These are phyloP conservation scores for Apophysomyces sp. DNA, from an alignment of 371 early-diverging fungal genomes.

Conservation along the genomic window DNA sequence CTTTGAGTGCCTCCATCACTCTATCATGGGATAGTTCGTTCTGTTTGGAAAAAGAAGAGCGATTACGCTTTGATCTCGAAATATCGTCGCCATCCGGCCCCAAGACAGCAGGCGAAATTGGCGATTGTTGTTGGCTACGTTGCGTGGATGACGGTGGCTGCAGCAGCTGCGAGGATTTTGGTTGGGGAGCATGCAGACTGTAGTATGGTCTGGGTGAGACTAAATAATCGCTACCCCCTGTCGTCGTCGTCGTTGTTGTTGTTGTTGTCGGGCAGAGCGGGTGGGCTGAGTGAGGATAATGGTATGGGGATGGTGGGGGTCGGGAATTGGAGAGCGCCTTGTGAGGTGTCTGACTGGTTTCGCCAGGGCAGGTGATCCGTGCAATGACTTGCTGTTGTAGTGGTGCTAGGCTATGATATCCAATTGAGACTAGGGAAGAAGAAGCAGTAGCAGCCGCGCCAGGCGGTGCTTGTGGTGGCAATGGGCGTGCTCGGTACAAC, in stretches of 20 bases:
- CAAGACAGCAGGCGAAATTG: slow-evolving; percentile 10
- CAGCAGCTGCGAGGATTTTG: slow-evolving; percentile 1
- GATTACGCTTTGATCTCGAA: slow-evolving; percentile 9
- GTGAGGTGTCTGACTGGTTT: not conserved
- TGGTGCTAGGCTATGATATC: slow-evolving; percentile 16
- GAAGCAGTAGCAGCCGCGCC: not conserved
- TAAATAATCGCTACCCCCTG: not conserved
- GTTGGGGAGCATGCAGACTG: slow-evolving; percentile 3
- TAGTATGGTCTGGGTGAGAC: not conserved
- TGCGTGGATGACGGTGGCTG: not conserved
- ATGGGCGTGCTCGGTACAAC: slow-evolving; percentile 3
- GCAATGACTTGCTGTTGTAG: slow-evolving; percentile 39
- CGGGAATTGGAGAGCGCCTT: not conserved
- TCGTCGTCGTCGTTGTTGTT: slow-evolving; percentile 2
- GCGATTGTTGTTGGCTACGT: slow-evolving; percentile 8
- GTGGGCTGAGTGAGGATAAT: slow-evolving; percentile 42
- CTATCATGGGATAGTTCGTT: slow-evolving; percentile 28
- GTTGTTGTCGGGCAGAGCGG: slow-evolving; percentile 30
- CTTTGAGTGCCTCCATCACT: slow-evolving; percentile 51
- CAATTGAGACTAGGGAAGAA: not conserved
- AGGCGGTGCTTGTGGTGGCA: slow-evolving; percentile 3
- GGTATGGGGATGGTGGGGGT: slow-evolving; percentile 6
- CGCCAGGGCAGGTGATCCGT: slow-evolving; percentile 25
- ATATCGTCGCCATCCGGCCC: not conserved
- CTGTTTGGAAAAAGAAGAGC: slow-evolving; percentile 7